Evolutionary conservation across 2,329 filamentous ascomycete genomes (phyloP).

Genomic region (Lecanicillium sp.): DNA sequence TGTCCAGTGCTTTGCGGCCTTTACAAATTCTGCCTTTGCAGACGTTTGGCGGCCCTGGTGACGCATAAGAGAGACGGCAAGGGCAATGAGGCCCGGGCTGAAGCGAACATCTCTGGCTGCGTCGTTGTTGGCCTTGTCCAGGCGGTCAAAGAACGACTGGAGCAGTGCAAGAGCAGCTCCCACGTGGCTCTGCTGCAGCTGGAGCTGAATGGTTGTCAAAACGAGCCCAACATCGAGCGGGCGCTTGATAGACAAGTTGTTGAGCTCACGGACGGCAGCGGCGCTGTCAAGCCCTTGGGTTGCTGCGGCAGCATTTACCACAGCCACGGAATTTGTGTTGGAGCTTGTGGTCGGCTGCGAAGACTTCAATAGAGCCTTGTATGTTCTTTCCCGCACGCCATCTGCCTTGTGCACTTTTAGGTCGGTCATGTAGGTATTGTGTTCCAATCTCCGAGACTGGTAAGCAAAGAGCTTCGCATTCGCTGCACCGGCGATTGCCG

Average conservation of each 20-base stretch:
- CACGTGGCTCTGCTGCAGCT: conserved; percentile 63
- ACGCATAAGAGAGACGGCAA: conserved; percentile 72
- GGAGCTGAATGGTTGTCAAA: conserved; percentile 74
- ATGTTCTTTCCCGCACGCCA: conserved; percentile 47
- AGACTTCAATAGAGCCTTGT: conserved; percentile 26
- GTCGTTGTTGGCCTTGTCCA: conserved; percentile 54
- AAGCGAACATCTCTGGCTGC: conserved; percentile 64
- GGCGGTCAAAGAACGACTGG: conserved; percentile 63
- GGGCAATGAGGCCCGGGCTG: conserved; percentile 75
- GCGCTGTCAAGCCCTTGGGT: conserved; percentile 54
- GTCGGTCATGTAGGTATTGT: conserved; percentile 58
- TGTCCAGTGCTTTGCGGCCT: conserved; percentile 77
- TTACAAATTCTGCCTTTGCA: conserved; percentile 65
- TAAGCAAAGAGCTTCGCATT: conserved; percentile 65
- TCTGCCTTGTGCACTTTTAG: conserved; percentile 60
- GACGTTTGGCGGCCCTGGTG: conserved; percentile 65
- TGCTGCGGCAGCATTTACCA: conserved; percentile 64
- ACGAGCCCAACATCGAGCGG: conserved; percentile 75
- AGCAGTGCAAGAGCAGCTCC: conserved; percentile 68
- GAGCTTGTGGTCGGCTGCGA: conserved; percentile 20
- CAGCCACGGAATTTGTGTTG: conserved; percentile 34
- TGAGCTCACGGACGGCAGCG: conserved; percentile 60
- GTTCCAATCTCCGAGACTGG: conserved; percentile 47
- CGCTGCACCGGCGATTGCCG: conserved; percentile 41
- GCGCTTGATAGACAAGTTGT: conserved; percentile 62